Evolutionary conservation across 768 basidiomycete species (phyloP), one percentile per base, ranked within the genome.

Genomic region (Suillus placidus): DNA sequence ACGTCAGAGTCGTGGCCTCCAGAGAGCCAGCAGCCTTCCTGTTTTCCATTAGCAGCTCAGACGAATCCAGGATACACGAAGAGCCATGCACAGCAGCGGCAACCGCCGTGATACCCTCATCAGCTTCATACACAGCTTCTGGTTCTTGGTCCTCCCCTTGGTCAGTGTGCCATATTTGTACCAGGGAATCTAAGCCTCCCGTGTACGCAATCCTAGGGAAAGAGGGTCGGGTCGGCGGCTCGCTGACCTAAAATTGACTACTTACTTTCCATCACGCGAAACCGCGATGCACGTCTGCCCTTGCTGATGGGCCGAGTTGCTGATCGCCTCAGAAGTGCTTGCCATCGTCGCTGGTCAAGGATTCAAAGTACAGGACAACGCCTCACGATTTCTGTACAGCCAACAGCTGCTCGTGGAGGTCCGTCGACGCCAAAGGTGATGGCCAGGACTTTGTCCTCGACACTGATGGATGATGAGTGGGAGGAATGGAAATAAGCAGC

Each of bases 241-340:
- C 63, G 70, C 45, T 61, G 60, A 47, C 69, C 65, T 42, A 65
- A 58, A 64, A 66, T 40, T 45, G 30, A 58, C 63, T 30, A 78
- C 89, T 73, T 71, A 94, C 93, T 78, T 80, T 78, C 94, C 95
- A 77, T 96, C 91, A 34, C 82, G 83, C 30, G 93, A 90, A 74
- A 94, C 94, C 2, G 89, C 76, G 13, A 95, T 70, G 62, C 87
- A 88, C 5, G 93, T 92, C 18, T 82, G 78, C 6, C 94, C 93
- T 2, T 77, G 76, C 63, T 78, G 76, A 61, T 77, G 76, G 1
- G 76, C 76, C 61, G 75, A 74, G 62, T 77, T 77, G 3, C 72
- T 77, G 54, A 78, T 61, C 6, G 71, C 74, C 61, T 76, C 70
- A 49, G 64, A 68, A 37, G 74, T 64, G 57, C 70, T 78, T 40